phyloP scores from a whole-genome alignment of 2,329 filamentous ascomycete species.

The Harringtonia aguacate region DNA sequence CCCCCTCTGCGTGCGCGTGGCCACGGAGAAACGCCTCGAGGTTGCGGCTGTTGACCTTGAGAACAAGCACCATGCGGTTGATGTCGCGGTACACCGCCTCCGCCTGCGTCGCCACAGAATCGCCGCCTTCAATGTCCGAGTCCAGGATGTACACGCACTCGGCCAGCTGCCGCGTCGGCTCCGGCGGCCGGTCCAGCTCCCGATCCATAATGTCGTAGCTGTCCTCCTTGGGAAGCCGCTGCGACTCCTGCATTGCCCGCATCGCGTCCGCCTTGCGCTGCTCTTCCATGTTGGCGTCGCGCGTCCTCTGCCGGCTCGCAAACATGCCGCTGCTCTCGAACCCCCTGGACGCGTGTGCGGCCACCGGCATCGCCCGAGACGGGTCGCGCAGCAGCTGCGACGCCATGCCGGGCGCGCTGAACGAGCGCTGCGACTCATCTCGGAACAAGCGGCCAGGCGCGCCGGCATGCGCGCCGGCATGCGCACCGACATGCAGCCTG shows the following conservation, averaged over 20 bases:
- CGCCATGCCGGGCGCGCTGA: constrained; percentile 49
- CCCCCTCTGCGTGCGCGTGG: constrained; percentile 46
- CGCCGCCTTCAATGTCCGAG: constrained; percentile 38
- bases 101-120: constrained; percentile 51
- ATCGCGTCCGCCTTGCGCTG: constrained; percentile 41
- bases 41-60: constrained; percentile 71
- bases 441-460: constrained; percentile 34
- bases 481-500: too few relatives aligned
- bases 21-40: constrained; percentile 57
- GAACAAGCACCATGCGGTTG: constrained; percentile 87
- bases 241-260: constrained; percentile 45
- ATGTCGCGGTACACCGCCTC: constrained; percentile 67
- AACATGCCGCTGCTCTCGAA: constrained; percentile 1
- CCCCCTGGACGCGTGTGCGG: constrained; percentile 13
- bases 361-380: constrained; percentile 25
- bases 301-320: constrained; percentile 26
- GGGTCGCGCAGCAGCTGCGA: constrained; percentile 36
- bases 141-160: constrained; percentile 47
- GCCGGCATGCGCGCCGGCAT: neutral
- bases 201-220: constrained; percentile 53
- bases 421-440: constrained; percentile 41
- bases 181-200: constrained; percentile 47
- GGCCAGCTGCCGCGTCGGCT: constrained; percentile 52
- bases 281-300: constrained; percentile 37
- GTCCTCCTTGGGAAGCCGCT: constrained; percentile 54